These are phyloP conservation scores for Lodderomyces beijingensis DNA, from an alignment of 1,139 yeast species.

Conservation along the genomic window DNA sequence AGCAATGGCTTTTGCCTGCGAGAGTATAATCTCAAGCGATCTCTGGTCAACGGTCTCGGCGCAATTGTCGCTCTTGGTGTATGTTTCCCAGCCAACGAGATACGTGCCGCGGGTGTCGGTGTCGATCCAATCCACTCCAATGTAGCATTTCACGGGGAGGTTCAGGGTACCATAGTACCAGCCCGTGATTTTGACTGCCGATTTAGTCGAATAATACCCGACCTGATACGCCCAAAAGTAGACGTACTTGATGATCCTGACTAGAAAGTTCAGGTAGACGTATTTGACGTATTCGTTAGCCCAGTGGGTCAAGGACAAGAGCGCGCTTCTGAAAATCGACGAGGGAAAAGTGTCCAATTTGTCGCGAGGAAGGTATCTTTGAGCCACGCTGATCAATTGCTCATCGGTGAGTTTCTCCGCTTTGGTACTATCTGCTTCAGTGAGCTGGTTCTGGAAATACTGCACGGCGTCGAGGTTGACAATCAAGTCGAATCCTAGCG, in stretches of 20 bases:
- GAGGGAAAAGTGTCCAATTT: background rate
- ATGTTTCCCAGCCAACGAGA: conserved; percentile 6
- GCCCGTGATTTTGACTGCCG: conserved; percentile 3
- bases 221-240: conserved; percentile 3
- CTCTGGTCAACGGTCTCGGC: conserved; percentile 2
- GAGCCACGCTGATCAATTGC: conserved; percentile 4
- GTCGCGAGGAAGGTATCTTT: conserved; percentile 1
- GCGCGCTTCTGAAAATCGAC: background rate
- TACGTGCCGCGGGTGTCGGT: conserved; percentile 2
- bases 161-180: conserved; percentile 3
- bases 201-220: background rate
- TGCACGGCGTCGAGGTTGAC: conserved; percentile 5
- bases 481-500: conserved; percentile 1
- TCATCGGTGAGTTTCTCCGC: background rate
- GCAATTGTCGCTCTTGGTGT: conserved; percentile 4
- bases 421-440: background rate
- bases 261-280: conserved; percentile 1
- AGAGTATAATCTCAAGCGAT: conserved; percentile 3
- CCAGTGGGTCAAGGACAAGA: background rate
- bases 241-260: conserved; percentile 3
- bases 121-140: conserved; percentile 4
- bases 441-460: conserved; percentile 1
- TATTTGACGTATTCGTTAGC: background rate
- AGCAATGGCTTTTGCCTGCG: conserved; percentile 2
- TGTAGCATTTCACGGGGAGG: conserved; percentile 3